These are phyloP conservation scores for Neurospora hispaniola DNA, from an alignment of 495 filamentous ascomycete genomes.

Conservation along the genomic window DNA sequence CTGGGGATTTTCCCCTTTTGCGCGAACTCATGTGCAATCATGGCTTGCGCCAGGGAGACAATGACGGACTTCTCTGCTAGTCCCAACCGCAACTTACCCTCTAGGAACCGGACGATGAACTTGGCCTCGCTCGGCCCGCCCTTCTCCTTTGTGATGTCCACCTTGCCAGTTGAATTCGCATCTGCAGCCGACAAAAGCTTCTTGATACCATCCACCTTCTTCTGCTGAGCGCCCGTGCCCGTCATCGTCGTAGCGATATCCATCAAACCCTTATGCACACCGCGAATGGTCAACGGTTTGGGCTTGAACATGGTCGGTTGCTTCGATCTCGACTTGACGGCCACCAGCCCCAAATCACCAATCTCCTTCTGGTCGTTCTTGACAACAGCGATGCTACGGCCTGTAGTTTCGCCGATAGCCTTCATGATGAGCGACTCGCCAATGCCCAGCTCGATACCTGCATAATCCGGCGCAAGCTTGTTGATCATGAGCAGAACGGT, in stretches of 20 bases:
- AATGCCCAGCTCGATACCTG: constrained; percentile 91
- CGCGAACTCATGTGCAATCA: constrained; percentile 69
- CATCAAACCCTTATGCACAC: constrained; percentile 82
- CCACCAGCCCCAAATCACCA: constrained; percentile 88
- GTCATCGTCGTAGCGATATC: constrained; percentile 67
- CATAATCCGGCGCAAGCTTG: constrained; percentile 92
- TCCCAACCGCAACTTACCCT: constrained; percentile 86
- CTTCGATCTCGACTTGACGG: constrained; percentile 85
- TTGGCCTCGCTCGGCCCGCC: constrained; percentile 93
- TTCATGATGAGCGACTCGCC: constrained; percentile 98
- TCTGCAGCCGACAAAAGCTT: constrained; percentile 86
- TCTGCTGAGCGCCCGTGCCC: constrained; percentile 78
- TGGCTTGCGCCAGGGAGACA: constrained; percentile 77
- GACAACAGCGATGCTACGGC: constrained; percentile 74
- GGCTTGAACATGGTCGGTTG: constrained; percentile 98
- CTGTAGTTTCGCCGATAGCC: constrained; percentile 88
- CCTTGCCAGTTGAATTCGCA: constrained; percentile 54
- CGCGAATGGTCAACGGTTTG: constrained; percentile 75
- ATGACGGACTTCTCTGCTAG: constrained; percentile 88
- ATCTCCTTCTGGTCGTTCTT: constrained; percentile 93
- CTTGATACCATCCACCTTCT: constrained; percentile 90
- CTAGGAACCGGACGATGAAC: constrained; percentile 81
- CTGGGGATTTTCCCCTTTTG: constrained; percentile 55
- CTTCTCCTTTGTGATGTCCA: constrained; percentile 87
- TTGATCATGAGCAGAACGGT: constrained; percentile 94